Base-by-base conservation (phyloP, 768 basidiomycete genomes). In the Suillus clintonianus region DNA sequence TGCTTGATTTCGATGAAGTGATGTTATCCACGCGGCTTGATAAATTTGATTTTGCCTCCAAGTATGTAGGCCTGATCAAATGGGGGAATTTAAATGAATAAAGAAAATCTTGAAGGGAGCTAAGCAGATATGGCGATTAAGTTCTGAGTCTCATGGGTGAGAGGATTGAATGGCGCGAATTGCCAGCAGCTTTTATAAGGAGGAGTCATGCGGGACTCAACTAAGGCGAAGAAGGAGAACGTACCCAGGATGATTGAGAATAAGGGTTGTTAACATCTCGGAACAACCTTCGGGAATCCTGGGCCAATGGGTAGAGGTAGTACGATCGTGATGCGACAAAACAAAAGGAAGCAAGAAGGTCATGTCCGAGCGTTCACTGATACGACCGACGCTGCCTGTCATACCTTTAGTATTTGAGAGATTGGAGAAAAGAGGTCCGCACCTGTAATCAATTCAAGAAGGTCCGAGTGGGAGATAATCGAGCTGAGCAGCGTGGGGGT, bases 281-380 rank as follows among this genome's bases (percentile, higher is more conserved):
- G 57, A 5, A n/a, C 42, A 62, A 43, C 48, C n/a, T 19, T 63
- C 11, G 9, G 39, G 61, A 24, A 64, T 27, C 19, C 36, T 50
- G 36, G 64, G 64, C 64, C 64, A 65, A 47, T 65, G 37, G 15
- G 53, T 24, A 19, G 64, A 63, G 8, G 64, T 65, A 7, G 41
- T 51, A 22, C 11, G 34, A 48, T 65, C 62, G 24, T 64, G 62
- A 39, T 65, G 64, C 8, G 64, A 63, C 14, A 64, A 30, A 19
- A 65, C 45, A 32, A 65, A 65, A 39, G 62, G 62, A n/a, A 62
- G 34, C 30, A 62, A 10, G 42, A 62, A 62, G 14, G 62, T 62
- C n/a, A 61, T 47, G 19, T 62, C 62, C 2, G 59, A 62, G 24
- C 11, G 36, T 34, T 39, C 36, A n/a, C 58, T 24, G 19, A 43